Base-by-base conservation (phyloP, 306 rosid genomes). In the Pyrus communis region DNA sequence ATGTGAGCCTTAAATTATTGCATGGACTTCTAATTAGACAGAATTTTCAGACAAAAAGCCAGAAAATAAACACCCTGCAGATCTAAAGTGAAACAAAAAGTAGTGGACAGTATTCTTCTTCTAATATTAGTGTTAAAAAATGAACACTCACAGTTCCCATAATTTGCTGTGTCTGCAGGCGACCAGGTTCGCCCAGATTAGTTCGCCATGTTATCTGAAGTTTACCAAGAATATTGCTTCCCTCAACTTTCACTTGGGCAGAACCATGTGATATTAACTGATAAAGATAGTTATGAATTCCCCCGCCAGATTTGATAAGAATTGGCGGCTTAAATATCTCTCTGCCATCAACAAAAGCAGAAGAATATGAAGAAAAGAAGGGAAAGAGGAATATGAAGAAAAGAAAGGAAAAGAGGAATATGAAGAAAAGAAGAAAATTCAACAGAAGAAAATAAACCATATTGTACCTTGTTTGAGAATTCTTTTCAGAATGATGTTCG, bases 171-270 rank as follows among this genome's bases (percentile, higher is more conserved):
- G 97, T 92, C 85, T 95, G 99, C 66, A 92, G 85, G 76, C 97
- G 96, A 72, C 99, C 99, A 2, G 99, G 96, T 87, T 95, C 97
- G 25, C 99, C 99, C 83, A 95, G 81, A 91, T 92, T 95, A 79
- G 99, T 93, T 40, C 97, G 87, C 99, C 99, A 95, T 74, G 97
- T 95, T 87, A 95, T 87, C 90, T 95, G 99, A 75, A 95, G 91
- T 81, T 95, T 95, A 71, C 99, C 99, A 77, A 95, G 96, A 87
- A 92, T 86, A 78, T 90, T 95, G 85, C 91, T 92, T 84, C 99
- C 97, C 83, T 92, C 98, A 67, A 91, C 97, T 80, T 90, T 92
- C 59, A 78, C 67, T 67, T 87, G 91, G 42, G 86, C 72, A 57
- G 90, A 86, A 76, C 71, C 96, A 52, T 78, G 78, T 1, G 89